Evolutionary conservation across 768 basidiomycete genomes (phyloP), one percentile per base, ranked within the genome.

Genomic region (Macrocybe gigantea): DNA sequence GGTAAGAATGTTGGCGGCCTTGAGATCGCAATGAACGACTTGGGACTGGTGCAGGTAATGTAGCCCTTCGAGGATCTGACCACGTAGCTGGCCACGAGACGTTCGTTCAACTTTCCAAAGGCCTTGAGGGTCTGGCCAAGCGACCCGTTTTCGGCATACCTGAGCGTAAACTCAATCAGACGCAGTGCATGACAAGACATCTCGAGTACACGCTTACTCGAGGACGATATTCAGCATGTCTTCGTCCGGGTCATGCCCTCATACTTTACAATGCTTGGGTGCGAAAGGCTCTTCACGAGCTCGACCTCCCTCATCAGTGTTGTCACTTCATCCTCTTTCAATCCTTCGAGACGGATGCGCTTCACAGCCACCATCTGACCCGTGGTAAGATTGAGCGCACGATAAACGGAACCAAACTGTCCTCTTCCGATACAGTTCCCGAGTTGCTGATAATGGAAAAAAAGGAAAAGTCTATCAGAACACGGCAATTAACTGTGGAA

Each of bases 291-390:
- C 72, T 93, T 93, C 57, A 97, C 80, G 33, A 99, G 71, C 57
- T 93, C 88, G 11, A 98, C 95, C 64, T 99, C 95, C 53, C 79
- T 79, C 91, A 95, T 96, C 42, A 98, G 76, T 60, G 92, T 86
- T 41, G 77, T 79, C 13, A 97, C 83, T 60, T 98, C 94, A 13
- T 83, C 85, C 65, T 96, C 93, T 63, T 87, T 86, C 59, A 96
- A 71, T 6, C 93, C 95, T 44, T 90, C 88, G 34, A 98, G 71
- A 44, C 86, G 75, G 57, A 99, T 95, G 31, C 92, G 84, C 70
- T 99, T 99, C 44, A 98, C 92, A n/a, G 95, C 95, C n/a, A 95
- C 93, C 82, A 91, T 95, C 65, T 95, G 90, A 11, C 95, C 95
- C 1, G 88, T 93, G 53, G 87, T 86, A 63, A 97, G 69, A 63